phyloP scores from a whole-genome alignment of 2,329 filamentous ascomycete genomes.

The Monascus ruber region DNA sequence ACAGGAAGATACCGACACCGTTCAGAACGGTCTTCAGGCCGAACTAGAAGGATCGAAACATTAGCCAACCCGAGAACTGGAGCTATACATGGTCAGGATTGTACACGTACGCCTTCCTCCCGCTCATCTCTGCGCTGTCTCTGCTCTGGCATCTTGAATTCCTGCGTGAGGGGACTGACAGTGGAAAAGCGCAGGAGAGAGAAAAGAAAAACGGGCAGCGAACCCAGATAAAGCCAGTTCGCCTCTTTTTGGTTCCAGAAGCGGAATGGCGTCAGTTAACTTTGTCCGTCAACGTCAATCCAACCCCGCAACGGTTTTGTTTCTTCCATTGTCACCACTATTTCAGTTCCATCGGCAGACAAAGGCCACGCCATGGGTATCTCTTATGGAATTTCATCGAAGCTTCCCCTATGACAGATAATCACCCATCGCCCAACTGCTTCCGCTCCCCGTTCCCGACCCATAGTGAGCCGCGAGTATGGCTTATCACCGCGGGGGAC shows the following conservation, averaged over 20 bases:
- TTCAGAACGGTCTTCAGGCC: conserved; percentile 38
- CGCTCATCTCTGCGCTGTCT: conserved; percentile 24
- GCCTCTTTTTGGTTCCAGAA: background rate
- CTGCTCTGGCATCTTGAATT: conserved; percentile 28
- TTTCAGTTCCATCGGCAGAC: too few species aligned
- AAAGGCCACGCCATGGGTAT: conserved; percentile 16
- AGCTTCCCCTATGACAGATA: conserved; percentile 24
- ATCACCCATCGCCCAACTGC: conserved; percentile 19
- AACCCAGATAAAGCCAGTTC: background rate
- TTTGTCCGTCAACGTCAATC: too few species aligned
- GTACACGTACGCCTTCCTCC: conserved; percentile 18
- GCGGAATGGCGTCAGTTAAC: background rate
- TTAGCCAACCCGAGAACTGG: conserved; percentile 1
- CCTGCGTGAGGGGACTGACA: conserved; percentile 4
- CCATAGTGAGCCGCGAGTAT: conserved; percentile 64
- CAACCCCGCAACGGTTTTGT: too few species aligned
- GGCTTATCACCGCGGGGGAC: conserved; percentile 81
- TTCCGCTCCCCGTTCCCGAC: conserved; percentile 42
- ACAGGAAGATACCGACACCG: conserved; percentile 48
- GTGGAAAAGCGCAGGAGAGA: background rate
- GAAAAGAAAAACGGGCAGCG: conserved; percentile 4
- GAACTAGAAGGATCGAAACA: conserved; percentile 17
- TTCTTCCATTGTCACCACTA: too few species aligned
- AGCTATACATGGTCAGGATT: background rate
- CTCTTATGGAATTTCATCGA: conserved; percentile 10